A percentile compares a stretch with the other conserved stretches of the same genome.
These are phyloP conservation scores for Catunica adiposa DNA, from an alignment of 2,329 filamentous ascomycete species.

Conservation along the genomic window DNA sequence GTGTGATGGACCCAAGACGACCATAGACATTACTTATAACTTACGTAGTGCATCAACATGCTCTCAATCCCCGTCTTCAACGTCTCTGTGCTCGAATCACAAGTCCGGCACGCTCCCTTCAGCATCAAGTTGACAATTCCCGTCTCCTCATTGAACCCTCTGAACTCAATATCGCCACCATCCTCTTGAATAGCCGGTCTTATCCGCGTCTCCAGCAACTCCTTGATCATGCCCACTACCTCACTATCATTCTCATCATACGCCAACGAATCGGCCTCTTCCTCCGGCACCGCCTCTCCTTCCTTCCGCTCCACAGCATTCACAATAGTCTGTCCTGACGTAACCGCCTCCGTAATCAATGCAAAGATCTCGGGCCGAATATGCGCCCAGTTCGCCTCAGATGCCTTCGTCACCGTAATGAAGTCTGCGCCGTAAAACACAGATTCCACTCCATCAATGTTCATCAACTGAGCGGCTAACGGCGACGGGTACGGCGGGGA, in stretches of 20 bases:
- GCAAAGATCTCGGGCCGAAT: conserved; percentile 92
- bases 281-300: conserved; percentile 25
- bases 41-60: conserved; percentile 92
- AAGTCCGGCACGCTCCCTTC: conserved; percentile 83
- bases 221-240: conserved; percentile 96
- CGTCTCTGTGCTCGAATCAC: conserved; percentile 91
- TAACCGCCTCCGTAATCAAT: conserved; percentile 83
- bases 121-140: conserved; percentile 78
- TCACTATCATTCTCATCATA: conserved; percentile 88
- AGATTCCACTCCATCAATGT: conserved; percentile 83
- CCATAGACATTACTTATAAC: conserved; percentile 22
- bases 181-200: conserved; percentile 94
- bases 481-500: conserved; percentile 80
- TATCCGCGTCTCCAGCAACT: conserved; percentile 86
- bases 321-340: conserved; percentile 66
- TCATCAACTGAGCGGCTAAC: conserved; percentile 76
- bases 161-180: conserved; percentile 90
- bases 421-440: conserved; percentile 93
- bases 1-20: conserved; percentile 8
- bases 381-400: conserved; percentile 81
- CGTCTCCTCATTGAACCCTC: conserved; percentile 56
- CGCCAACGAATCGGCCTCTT: conserved; percentile 53
- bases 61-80: conserved; percentile 96
- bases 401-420: conserved; percentile 87
- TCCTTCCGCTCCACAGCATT: conserved; percentile 48